Base-by-base conservation (phyloP, 2,329 filamentous ascomycete species). In the Talaromyces sp. region DNA sequence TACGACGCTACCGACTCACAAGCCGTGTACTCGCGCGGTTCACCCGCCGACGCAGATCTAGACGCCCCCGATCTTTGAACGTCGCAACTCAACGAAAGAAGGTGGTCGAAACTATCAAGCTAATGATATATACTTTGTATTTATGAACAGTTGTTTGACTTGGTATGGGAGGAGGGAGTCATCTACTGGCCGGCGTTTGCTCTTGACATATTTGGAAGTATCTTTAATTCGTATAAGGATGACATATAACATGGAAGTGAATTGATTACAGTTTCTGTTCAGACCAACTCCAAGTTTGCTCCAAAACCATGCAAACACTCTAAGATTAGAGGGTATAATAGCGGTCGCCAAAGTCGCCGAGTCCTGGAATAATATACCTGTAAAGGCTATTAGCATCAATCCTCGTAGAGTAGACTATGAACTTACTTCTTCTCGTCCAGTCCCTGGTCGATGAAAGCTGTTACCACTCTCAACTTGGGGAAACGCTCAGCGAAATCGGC, bases 361-460 rank as follows among this genome's bases (percentile, higher is more conserved):
- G 84, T 31, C 94, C 94, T 31, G 94, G 94, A 63, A 96, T 88
- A 74, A 98, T 98, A 77, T 97, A 98, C 78, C 94, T 98, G 76
- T 69, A 70, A 54, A 64, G 61, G 67, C 38, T 15, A 58, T 22
- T 53, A 51, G 51, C 19, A 45, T 25, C 11, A 59, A 25, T 19
- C 43, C 31, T 58, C 17, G 36, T 31, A 15, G 38, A 17, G 25
- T 40, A 47, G 65, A 29, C 2, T 3, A 22, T 19, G 15, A 31
- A 83, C 88, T 75, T 85, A 98, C 93, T 97, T 98, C 84, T 97
- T 97, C 76, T 96, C 93, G 77, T 99, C 91, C 68, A 99, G 83
- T n/a, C 95, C 94, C 82, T 94, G 86, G 76, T 99, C 95, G 73
- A 99, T 90, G 76, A 99, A 99, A 10, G 95, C 92, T 8, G 95